Base-by-base conservation (phyloP, 2,329 filamentous ascomycete species). In the Sporothrix brunneoviolacea region DNA sequence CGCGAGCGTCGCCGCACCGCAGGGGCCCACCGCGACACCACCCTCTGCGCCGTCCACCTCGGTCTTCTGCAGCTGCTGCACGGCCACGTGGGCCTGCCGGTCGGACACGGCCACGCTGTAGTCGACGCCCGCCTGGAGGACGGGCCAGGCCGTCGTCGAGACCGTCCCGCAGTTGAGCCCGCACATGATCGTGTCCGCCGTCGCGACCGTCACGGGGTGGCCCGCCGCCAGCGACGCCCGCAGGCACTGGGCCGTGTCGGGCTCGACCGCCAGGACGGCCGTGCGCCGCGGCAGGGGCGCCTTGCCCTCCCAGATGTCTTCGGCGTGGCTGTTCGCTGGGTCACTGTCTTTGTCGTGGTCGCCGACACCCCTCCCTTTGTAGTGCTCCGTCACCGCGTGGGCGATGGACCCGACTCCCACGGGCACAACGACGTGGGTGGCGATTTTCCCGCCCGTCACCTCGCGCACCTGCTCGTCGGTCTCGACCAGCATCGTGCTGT, bases 391-490 rank as follows among this genome's bases (percentile, higher is more conserved):
- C 0, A 87, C 85, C 0, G 87, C 79, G 56, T 90, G 83, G 0
- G 83, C 83, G 51, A 88, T 75, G 5, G 81, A 86, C 0, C 88
- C 87, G 0, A 87, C 86, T 0, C 88, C 87, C 2, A 86, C 83
- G 0, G 86, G 83, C 0, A 77, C 75, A 13, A 91, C 64, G 27
- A 82, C 73, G 9, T 79, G 66, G 0, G 50, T 52, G 1, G 50
- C 28, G 6, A 21, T 19, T 8, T 19, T 30, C 7, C 47, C 50
- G 38, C 32, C 43, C 8, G 50, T 42, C 6, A 35, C 43, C 36
- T 28, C 46, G 10, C 16, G 19, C 18, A 55, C 39, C 60, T 91
- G 85, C 18, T 70, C 62, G 44, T 89, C 84, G 0, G 80, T 70
- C 60, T 93, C 88, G 3, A 66, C 63, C 54, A 91, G 69, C 76